Evolutionary conservation across 768 basidiomycete genomes (phyloP).

Genomic region (Neoboletus subvelutipes): DNA sequence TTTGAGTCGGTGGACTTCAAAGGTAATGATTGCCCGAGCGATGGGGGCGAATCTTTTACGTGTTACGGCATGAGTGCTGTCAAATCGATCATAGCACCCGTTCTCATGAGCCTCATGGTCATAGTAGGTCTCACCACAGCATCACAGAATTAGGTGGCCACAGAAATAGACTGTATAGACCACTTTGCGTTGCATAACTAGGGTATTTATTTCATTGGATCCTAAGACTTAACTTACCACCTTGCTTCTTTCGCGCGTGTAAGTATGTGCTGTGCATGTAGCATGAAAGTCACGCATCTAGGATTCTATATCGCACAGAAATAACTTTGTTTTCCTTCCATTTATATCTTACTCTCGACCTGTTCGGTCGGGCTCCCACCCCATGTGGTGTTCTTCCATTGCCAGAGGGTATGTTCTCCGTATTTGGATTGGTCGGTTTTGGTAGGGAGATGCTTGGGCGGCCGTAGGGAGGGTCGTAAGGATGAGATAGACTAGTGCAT

Average conservation of each 20-base stretch:
- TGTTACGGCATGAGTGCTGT: neutral
- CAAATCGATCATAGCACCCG: neutral
- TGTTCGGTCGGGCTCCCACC: neutral
- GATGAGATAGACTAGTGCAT: neutral
- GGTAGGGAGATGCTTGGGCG: neutral
- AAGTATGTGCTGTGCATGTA: neutral
- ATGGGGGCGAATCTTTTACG: too few species aligned
- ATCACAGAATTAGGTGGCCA: neutral
- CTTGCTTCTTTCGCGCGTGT: constrained; percentile 6
- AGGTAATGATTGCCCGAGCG: neutral
- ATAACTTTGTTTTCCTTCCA: neutral
- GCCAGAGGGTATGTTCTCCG: neutral
- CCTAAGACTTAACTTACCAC: neutral
- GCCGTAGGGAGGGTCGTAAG: neutral
- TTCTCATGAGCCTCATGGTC: neutral
- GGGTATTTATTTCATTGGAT: neutral
- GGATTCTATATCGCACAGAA: neutral
- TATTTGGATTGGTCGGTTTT: neutral
- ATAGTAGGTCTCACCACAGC: neutral
- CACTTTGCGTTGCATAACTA: neutral
- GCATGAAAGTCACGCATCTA: neutral
- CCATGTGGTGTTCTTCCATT: neutral
- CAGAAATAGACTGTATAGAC: neutral
- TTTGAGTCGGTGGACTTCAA: neutral
- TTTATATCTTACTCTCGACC: neutral